Base-by-base conservation (phyloP, 371 early-diverging fungal species). In the Nematocida sp. region DNA sequence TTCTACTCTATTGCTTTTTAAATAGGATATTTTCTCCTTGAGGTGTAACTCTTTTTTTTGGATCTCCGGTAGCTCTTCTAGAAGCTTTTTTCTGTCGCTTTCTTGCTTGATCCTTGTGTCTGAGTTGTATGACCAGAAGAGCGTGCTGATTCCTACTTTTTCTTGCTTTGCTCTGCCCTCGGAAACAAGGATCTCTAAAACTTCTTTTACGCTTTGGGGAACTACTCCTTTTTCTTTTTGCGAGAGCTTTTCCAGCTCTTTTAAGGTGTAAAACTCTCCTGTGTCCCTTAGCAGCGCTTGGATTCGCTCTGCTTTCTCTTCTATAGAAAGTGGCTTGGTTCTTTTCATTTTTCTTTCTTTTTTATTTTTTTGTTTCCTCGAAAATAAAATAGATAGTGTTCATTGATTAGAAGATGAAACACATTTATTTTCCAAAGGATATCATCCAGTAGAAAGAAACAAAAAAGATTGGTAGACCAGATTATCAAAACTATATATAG, bases 61-160 rank as follows among this genome's bases (percentile, higher is more conserved):
- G 18, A 77, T 40, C 42, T 26, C 47, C 9, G 54, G 59, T 5
- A 42, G 26, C 28, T 60, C 67, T 18, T 50, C 66, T 32, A 69
- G 63, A 36, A 76, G 60, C 48, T 57, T 54, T 60, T 32, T 9
- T 69, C 28, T 33, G 42, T 78, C 47, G 16, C n/a, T 9, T 50
- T 59, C 18, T 38, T 42, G 35, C 26, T 79, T 30, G 28, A 60
- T 50, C 23, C 48, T 69, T 0, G 88, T 86, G 38, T 89, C 84
- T 66, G 90, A 89, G 0, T 91, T 90, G 78, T 91, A 94, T 4
- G 89, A 86, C 94, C 94, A 95, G 79, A 85, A 94, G 78, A 89
- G 92, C 71, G 90, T 93, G 11, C 90, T 89, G 13, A 88, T 87
- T 7, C 93, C 95, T 59, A 93, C 89, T 83, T 92, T 94, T 68